phyloP scores from a whole-genome alignment of 192 early-diverging fungal genomes.

The Backusella parvicylindrica region DNA sequence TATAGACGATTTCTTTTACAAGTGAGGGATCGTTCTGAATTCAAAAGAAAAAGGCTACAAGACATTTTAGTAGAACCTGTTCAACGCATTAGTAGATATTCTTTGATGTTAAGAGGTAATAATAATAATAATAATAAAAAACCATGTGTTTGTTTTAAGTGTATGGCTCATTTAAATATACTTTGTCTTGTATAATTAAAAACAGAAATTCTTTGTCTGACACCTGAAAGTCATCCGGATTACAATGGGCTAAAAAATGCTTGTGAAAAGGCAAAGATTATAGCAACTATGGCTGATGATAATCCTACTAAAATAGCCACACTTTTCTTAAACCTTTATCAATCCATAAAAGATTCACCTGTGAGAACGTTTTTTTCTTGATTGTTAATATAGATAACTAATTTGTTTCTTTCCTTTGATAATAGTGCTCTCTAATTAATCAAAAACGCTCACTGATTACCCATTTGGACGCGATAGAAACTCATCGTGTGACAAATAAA shows the following conservation, averaged over 20 bases:
- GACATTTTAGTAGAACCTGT: slow-evolving; percentile 38
- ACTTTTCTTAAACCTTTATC: slow-evolving; percentile 31
- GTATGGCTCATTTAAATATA: background rate
- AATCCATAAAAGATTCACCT: slow-evolving; percentile 30
- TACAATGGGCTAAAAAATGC: slow-evolving; percentile 17
- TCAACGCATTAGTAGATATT: slow-evolving; percentile 34
- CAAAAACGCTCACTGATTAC: slow-evolving; percentile 26
- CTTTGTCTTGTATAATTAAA: background rate
- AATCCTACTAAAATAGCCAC: slow-evolving; percentile 29
- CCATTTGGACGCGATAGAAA: slow-evolving; percentile 30
- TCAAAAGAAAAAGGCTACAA: slow-evolving; percentile 48
- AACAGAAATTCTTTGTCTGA: slow-evolving; percentile 29
- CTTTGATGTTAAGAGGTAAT: slow-evolving; percentile 36
- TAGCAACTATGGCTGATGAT: slow-evolving; percentile 41
- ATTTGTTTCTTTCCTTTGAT: slow-evolving; percentile 1
- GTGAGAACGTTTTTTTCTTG: slow-evolving; percentile 1
- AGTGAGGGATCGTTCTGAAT: slow-evolving; percentile 54
- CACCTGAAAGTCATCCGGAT: slow-evolving; percentile 24
- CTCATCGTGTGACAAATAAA: slow-evolving; percentile 24
- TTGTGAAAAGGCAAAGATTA: slow-evolving; percentile 16
- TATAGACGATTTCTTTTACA: slow-evolving; percentile 48
- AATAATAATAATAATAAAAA: background rate
- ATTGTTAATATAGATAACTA: background rate
- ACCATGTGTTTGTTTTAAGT: background rate
- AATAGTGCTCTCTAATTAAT: slow-evolving; percentile 33